phyloP scores from a whole-genome alignment of 768 basidiomycete genomes.

The Agrocybe praecox region DNA sequence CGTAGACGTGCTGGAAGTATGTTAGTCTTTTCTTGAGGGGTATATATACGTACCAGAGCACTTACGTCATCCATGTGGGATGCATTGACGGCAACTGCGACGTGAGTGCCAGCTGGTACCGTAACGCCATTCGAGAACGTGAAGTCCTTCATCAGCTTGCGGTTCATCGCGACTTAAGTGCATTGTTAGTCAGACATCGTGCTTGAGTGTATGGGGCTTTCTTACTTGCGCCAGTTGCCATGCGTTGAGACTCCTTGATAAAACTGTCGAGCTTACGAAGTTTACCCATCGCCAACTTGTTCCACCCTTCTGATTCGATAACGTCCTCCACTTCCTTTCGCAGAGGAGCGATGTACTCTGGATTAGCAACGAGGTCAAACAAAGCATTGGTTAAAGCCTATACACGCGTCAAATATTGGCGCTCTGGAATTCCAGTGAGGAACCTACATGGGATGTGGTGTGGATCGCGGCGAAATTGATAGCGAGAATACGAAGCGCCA shows the following conservation, averaged over 20 bases:
- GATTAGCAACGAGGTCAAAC: slow-evolving; percentile 36
- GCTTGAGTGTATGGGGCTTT: neutral
- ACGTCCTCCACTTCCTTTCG: slow-evolving; percentile 45
- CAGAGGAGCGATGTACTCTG: slow-evolving; percentile 33
- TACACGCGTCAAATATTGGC: neutral
- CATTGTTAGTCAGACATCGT: neutral
- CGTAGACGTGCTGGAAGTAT: slow-evolving; percentile 8
- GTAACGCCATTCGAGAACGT: slow-evolving; percentile 44
- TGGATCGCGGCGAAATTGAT: slow-evolving; percentile 31
- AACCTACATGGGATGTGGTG: slow-evolving; percentile 17
- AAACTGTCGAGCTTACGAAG: slow-evolving; percentile 48
- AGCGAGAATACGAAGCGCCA: slow-evolving; percentile 21
- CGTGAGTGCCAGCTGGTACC: slow-evolving; percentile 38
- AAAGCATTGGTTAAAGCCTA: slow-evolving; percentile 39
- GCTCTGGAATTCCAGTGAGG: neutral
- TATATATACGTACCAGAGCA: neutral
- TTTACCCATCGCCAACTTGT: slow-evolving; percentile 32
- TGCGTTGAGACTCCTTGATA: slow-evolving; percentile 35
- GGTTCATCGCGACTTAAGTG: slow-evolving; percentile 21
- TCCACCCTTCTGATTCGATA: slow-evolving; percentile 36
- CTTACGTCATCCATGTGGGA: slow-evolving; percentile 29
- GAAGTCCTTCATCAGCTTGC: slow-evolving; percentile 37
- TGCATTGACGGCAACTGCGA: slow-evolving; percentile 27
- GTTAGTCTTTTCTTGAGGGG: neutral
- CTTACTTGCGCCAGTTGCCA: slow-evolving; percentile 6